Evolutionary conservation across 2,329 filamentous ascomycete genomes (phyloP).

Genomic region (Colletotrichum eleusines): DNA sequence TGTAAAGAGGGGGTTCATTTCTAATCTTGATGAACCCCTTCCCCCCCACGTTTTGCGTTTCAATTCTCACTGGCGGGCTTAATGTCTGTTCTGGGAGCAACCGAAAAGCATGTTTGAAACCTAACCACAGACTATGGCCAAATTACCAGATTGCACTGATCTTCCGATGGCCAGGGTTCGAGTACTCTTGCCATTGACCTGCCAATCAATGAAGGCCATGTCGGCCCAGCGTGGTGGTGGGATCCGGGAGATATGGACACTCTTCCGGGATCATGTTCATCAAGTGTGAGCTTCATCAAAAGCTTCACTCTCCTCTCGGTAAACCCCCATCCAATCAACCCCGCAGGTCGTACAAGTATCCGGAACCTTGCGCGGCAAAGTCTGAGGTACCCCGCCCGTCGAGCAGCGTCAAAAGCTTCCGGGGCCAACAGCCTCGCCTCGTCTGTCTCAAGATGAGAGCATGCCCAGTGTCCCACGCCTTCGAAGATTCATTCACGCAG

Average conservation of each 20-base stretch:
- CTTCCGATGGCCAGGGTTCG: background rate
- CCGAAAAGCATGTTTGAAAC: background rate
- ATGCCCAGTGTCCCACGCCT: conserved; percentile 6
- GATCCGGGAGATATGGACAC: background rate
- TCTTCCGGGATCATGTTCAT: background rate
- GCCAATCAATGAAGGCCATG: background rate
- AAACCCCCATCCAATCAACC: conserved; percentile 1
- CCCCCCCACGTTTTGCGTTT: too few relatives aligned
- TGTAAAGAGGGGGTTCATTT: background rate
- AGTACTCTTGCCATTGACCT: background rate
- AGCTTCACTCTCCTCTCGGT: conserved; percentile 1
- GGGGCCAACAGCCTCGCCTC: conserved; percentile 23
- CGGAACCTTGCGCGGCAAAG: conserved; percentile 33
- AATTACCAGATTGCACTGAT: background rate
- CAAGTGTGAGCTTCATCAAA: conserved; percentile 10
- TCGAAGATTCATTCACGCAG: background rate
- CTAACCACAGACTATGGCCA: background rate
- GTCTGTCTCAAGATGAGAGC: conserved; percentile 32
- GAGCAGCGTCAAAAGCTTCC: conserved; percentile 3
- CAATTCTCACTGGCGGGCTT: background rate
- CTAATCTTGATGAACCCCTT: background rate
- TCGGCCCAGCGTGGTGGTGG: too few relatives aligned
- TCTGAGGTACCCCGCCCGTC: conserved; percentile 21
- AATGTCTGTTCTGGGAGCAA: background rate
- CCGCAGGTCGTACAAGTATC: background rate